phyloP scores from a whole-genome alignment of 2,329 filamentous ascomycete species.

The Leptosphaerulina australis region DNA sequence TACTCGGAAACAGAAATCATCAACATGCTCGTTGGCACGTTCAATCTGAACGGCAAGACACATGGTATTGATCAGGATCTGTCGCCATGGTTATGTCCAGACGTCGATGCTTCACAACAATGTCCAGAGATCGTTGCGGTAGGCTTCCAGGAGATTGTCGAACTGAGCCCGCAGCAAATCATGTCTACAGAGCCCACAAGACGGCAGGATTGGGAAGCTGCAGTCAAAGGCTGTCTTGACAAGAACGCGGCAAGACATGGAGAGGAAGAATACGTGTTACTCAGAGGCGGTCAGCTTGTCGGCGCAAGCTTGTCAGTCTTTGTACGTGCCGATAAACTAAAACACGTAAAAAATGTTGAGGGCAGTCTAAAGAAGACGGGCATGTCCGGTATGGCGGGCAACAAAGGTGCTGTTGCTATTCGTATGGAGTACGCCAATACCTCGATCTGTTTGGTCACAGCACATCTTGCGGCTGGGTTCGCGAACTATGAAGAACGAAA shows the following conservation, averaged over 20 bases:
- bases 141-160: constrained; percentile 98
- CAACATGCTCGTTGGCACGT: constrained; percentile 84
- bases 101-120: constrained; percentile 59
- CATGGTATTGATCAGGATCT: constrained; percentile 79
- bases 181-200: constrained; percentile 95
- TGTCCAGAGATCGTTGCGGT: constrained; percentile 87
- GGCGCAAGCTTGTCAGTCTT: constrained; percentile 93
- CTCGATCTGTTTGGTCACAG: constrained; percentile 92
- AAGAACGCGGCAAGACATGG: constrained; percentile 67
- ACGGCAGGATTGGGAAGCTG: constrained; percentile 83
- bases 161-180: constrained; percentile 95
- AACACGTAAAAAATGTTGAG: constrained; percentile 93
- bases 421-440: constrained; percentile 94
- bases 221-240: constrained; percentile 80
- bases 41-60: constrained; percentile 91
- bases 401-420: constrained; percentile 97
- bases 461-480: constrained; percentile 94
- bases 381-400: constrained; percentile 95
- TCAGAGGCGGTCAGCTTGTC: constrained; percentile 91
- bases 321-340: constrained; percentile 77
- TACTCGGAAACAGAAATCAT: constrained; percentile 78
- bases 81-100: constrained; percentile 82
- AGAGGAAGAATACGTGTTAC: constrained; percentile 81
- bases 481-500: constrained; percentile 97
- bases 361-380: constrained; percentile 94